Conservation (phyloP, 106 monocot species). For the Platanthera zijinensis region DNA sequence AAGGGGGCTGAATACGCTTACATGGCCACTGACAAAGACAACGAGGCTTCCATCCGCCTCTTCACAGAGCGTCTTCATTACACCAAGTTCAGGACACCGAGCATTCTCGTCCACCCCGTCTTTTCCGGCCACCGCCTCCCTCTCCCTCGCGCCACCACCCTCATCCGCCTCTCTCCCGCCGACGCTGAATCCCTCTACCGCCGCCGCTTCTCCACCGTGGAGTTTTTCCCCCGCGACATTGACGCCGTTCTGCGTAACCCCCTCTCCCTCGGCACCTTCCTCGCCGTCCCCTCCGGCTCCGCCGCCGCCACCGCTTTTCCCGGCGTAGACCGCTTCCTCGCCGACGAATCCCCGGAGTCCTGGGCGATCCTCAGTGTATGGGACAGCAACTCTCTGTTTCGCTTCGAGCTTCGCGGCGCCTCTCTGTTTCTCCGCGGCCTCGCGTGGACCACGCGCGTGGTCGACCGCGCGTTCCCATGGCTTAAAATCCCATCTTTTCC, state of each 20-base stretch:
- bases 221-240: conserved; percentile 67
- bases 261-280: conserved; percentile 46
- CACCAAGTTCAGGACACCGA: conserved; percentile 63
- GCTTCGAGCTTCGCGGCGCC: conserved; percentile 45
- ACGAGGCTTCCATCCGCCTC: conserved; percentile 52
- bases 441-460: conserved; percentile 26
- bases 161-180: conserved; percentile 21
- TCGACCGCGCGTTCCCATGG: conserved; percentile 44
- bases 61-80: conserved; percentile 61
- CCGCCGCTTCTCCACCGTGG: conserved; percentile 25
- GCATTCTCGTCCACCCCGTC: conserved; percentile 73
- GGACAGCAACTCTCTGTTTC: conserved; percentile 49
- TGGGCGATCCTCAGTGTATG: conserved; percentile 64
- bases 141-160: conserved; percentile 8
- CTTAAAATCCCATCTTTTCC: conserved; percentile 55
- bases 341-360: conserved; percentile 32
- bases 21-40: conserved; percentile 79
- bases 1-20: conserved; percentile 69
- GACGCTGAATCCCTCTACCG: conserved; percentile 50
- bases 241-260: conserved; percentile 40
- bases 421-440: conserved; percentile 16
- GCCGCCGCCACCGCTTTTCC: background rate
- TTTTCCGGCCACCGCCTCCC: conserved; percentile 41
- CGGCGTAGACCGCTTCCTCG: conserved; percentile 24
- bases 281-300: conserved; percentile 8